Conservation (phyloP, 768 basidiomycete genomes). For the Kwoniella heveanensis region DNA sequence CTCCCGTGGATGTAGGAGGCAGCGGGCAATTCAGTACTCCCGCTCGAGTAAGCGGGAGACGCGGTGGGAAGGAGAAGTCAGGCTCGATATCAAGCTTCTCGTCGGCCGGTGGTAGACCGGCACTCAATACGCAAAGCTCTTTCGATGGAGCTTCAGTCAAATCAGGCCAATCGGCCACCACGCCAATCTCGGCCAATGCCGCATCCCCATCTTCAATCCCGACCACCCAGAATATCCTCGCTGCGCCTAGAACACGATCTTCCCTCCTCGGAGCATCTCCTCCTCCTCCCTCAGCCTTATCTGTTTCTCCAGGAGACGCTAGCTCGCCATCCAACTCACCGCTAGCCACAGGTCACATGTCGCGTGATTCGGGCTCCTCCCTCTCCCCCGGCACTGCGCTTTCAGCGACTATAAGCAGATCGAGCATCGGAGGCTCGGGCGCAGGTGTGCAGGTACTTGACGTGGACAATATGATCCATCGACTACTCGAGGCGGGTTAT, state of each 20-base stretch:
- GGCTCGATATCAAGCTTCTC: constrained; percentile 30
- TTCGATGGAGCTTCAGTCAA: constrained; percentile 27
- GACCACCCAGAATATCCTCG: constrained; percentile 79
- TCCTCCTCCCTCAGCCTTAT: constrained; percentile 59
- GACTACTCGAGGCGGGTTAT: constrained; percentile 93
- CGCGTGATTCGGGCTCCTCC: constrained; percentile 26
- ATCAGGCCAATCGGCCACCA: constrained; percentile 14
- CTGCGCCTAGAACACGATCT: constrained; percentile 65
- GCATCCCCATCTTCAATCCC: constrained; percentile 33
- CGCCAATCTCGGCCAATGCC: constrained; percentile 17
- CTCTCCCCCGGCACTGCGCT: constrained; percentile 60
- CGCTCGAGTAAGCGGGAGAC: constrained; percentile 17
- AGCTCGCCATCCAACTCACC: constrained; percentile 29
- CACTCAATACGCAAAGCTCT: constrained; percentile 25
- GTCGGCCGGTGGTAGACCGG: constrained; percentile 16
- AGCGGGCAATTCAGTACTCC: constrained; percentile 21
- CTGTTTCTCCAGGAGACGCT: constrained; percentile 35
- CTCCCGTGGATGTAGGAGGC: constrained; percentile 31
- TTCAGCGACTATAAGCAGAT: constrained; percentile 29
- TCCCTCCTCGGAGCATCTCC: constrained; percentile 80
- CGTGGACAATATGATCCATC: constrained; percentile 96
- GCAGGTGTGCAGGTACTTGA: constrained; percentile 65
- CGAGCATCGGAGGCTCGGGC: constrained; percentile 27
- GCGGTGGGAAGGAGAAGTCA: constrained; percentile 14
- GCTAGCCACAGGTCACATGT: constrained; percentile 21